Percentiles rank a stretch among this genome's conserved stretches.
phyloP scores from a whole-genome alignment of 129 eudicot species.

The Lonicera japonica region DNA sequence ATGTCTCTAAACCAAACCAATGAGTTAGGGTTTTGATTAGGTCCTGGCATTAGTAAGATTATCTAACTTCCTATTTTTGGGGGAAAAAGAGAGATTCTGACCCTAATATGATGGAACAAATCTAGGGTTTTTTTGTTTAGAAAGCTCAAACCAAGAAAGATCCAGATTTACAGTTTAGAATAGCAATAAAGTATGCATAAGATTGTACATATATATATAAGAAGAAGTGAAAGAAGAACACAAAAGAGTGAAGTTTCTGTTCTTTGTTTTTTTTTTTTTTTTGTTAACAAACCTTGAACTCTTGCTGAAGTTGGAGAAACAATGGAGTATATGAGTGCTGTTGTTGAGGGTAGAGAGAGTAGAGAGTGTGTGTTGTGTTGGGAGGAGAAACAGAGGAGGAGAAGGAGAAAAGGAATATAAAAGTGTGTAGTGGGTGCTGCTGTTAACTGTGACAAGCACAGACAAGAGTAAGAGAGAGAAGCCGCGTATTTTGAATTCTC shows the following conservation, averaged over 20 bases:
- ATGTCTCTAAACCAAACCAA: neutral
- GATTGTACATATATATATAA: too few species aligned
- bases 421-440: neutral
- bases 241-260: too few species aligned
- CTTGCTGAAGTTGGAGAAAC: too few species aligned
- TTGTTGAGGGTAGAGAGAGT: neutral
- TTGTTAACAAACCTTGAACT: too few species aligned
- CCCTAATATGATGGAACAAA: neutral
- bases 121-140: neutral
- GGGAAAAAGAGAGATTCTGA: neutral
- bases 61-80: neutral
- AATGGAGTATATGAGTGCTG: too few species aligned
- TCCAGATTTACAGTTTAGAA: too few species aligned
- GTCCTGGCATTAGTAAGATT: neutral
- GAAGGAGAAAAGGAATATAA: too few species aligned
- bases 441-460: neutral
- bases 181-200: neutral
- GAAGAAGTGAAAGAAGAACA: neutral
- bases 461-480: neutral
- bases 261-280: too few species aligned
- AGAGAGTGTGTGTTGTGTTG: neutral
- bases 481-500: slow-evolving; percentile 12
- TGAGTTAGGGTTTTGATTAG: neutral
- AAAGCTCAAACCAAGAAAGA: neutral
- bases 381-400: neutral